These are phyloP conservation scores for Phanerodontia chrysosporium DNA, from an alignment of 768 basidiomycete species.

Conservation along the genomic window DNA sequence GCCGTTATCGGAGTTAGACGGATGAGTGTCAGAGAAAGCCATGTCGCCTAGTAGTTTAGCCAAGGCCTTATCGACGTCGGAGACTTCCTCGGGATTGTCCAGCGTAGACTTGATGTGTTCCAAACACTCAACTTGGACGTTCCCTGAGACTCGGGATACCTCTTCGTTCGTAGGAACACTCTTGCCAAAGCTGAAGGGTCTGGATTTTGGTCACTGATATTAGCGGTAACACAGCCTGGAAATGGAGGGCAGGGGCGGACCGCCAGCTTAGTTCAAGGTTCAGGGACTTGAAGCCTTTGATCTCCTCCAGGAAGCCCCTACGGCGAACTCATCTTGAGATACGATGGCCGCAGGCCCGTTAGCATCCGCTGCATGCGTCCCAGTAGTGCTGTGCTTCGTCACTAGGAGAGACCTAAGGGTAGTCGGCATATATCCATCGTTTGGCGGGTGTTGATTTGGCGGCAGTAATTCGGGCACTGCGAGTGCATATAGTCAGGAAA, in stretches of 20 bases:
- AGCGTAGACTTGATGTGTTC: neutral
- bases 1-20: neutral
- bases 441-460: conserved; percentile 44
- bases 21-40: neutral
- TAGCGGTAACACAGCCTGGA: neutral
- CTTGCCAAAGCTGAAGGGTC: conserved; percentile 25
- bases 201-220: conserved; percentile 1
- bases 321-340: neutral
- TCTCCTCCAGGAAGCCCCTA: conserved; percentile 42
- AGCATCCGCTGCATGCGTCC: neutral
- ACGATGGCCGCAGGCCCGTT: neutral
- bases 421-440: conserved; percentile 30
- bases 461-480: conserved; percentile 53
- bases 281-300: conserved; percentile 55
- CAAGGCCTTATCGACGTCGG: neutral
- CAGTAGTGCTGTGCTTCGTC: neutral
- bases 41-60: neutral
- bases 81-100: neutral
- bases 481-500: conserved; percentile 1
- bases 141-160: conserved; percentile 17
- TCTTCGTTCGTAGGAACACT: conserved; percentile 26
- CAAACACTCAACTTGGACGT: conserved; percentile 11
- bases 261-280: conserved; percentile 64
- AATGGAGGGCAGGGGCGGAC: conserved; percentile 29
- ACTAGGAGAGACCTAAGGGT: conserved; percentile 25